These are phyloP conservation scores for Alloteropsis semialata DNA, from an alignment of 176 grass and related monocot genomes.

Conservation along the genomic window DNA sequence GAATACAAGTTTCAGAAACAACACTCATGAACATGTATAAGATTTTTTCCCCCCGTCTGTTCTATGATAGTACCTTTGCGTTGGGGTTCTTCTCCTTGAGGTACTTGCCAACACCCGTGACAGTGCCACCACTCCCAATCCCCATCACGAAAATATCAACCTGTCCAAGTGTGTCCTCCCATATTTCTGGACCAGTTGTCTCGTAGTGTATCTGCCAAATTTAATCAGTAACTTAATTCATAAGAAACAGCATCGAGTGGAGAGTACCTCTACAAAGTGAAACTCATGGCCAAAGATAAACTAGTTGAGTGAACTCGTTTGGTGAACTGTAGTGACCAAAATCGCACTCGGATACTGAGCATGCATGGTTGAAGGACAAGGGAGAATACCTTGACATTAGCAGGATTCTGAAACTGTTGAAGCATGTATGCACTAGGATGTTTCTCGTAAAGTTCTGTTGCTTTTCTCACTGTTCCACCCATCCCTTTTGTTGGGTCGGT, in stretches of 20 bases:
- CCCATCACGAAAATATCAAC: conserved; percentile 96
- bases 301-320: not conserved
- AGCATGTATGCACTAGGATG: conserved; percentile 79
- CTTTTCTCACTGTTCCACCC: conserved; percentile 91
- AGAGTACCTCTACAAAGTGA: not conserved
- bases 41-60: not conserved
- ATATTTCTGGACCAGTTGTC: conserved; percentile 90
- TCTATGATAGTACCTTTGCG: conserved; percentile 29
- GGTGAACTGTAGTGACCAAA: not conserved
- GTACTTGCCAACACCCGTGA: conserved; percentile 30
- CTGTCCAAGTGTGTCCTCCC: conserved; percentile 78
- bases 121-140: conserved; percentile 52
- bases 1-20: not conserved
- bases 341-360: not conserved
- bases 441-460: conserved; percentile 66
- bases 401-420: conserved; percentile 95
- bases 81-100: conserved; percentile 54
- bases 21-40: not conserved
- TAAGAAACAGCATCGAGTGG: not conserved
- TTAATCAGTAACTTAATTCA: not conserved
- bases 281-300: not conserved
- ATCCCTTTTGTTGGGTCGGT: conserved; percentile 90
- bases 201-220: conserved; percentile 62
- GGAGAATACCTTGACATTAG: conserved; percentile 74
- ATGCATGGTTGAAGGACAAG: not conserved